Percentiles rank a stretch among this genome's conserved stretches.
Conservation (phyloP, 148 eudicot species). For the Hydrangea macrophylla region DNA sequence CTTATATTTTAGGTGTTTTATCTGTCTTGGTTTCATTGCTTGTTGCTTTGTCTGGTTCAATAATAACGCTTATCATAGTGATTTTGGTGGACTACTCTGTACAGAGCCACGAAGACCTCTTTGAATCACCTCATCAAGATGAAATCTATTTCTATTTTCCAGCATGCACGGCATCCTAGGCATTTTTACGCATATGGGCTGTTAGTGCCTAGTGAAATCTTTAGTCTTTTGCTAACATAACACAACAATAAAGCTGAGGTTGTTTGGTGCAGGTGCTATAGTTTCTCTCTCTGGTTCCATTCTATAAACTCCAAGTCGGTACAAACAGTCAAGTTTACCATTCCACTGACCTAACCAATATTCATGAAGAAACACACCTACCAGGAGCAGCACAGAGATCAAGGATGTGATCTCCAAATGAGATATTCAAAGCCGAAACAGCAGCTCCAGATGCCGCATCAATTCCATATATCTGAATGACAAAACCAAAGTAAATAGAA, state of each 20-base stretch:
- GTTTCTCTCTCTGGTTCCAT: no score
- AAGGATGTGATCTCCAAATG: constrained; percentile 73
- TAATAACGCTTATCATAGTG: no score
- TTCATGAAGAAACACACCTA: constrained; percentile 18
- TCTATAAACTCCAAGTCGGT: background rate
- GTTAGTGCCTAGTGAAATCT: background rate
- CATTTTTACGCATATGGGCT: background rate
- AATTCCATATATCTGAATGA: constrained; percentile 75
- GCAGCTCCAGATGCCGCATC: constrained; percentile 99
- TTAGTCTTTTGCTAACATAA: background rate
- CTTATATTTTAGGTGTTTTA: no score
- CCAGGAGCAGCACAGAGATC: constrained; percentile 99
- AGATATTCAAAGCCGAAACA: constrained; percentile 64
- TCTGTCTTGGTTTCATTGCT: no score
- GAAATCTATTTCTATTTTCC: background rate
- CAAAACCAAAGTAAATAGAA: constrained; percentile 10
- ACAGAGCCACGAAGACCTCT: no score
- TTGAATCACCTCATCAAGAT: constrained; percentile 1
- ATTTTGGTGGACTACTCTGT: no score
- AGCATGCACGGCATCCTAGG: background rate
- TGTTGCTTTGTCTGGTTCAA: no score
- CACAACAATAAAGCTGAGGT: background rate
- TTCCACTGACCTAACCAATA: background rate
- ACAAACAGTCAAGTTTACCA: background rate
- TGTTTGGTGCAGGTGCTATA: background rate